Evolutionary conservation across 169 alveolate species (phyloP), one percentile per base, ranked within the genome.

Genomic region (Cryptosporidium viatorum): DNA sequence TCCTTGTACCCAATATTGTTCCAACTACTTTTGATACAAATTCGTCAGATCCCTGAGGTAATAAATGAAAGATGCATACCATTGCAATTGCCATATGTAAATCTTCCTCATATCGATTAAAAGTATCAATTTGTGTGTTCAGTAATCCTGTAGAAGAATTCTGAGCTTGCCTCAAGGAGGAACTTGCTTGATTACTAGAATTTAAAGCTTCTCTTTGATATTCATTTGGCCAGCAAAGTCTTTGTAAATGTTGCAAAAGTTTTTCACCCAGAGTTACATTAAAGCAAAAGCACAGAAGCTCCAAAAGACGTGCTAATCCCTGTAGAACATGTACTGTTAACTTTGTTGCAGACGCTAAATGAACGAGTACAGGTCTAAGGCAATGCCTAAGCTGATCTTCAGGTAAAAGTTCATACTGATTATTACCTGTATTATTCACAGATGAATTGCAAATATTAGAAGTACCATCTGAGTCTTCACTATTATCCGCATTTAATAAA

Each of bases 21-120:
- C 89, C 89, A 16, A 80, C 45, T 12, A 80, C 89, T 65, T 80
- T 80, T 16, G 89, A 69, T 31, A 65, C 75, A 59, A 80, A 80
- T 80, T 80, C 89, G 62, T 80, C 89, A 16, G 89, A 80, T 2
- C 89, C 89, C 29, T 80, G 89, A 65, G 89, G 89, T 37, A 80
- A 62, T n/a, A 80, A 67, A 45, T 80, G 89, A 39, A 80, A 80
- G 10, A 65, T 29, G 55, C 89, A 80, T 26, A 80, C 89, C 89
- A 80, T 80, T 80, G 89, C 89, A 43, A 80, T 65, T 80, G 89
- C 89, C 74, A 80, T 80, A 2, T 80, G 75, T 16, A 80, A 65
- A 43, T 80, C 89, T 62, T 80, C 89, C 39, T 80, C 89, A 65
- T 80, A 67, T 41, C 68, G 62, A 62, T 43, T 80, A 39, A 35